A percentile compares a stretch with the other conserved stretches of the same genome.
Conservation (phyloP, 805 yeast species). For the Hanseniaspora hatyaiensis region DNA sequence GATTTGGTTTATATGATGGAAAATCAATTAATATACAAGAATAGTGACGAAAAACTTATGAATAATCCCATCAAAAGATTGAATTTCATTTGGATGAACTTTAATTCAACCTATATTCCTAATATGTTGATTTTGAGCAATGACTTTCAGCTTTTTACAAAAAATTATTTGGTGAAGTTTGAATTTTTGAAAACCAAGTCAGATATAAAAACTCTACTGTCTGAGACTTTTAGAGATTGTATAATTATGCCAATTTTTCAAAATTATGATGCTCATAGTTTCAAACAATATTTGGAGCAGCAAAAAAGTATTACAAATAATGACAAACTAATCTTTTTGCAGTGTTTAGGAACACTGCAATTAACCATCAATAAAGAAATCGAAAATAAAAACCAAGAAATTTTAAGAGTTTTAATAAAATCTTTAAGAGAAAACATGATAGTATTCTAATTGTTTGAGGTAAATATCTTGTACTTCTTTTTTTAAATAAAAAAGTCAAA, state of each 20-base stretch:
- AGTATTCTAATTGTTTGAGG: background rate
- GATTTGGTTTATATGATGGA: constrained; percentile 27
- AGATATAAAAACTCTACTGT: constrained; percentile 33
- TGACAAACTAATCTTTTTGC: constrained; percentile 37
- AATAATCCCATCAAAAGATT: constrained; percentile 30
- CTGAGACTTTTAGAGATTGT: constrained; percentile 41
- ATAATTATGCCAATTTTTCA: constrained; percentile 45
- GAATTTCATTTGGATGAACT: constrained; percentile 44
- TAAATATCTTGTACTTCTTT: background rate
- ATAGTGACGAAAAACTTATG: constrained; percentile 27
- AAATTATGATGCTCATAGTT: constrained; percentile 28
- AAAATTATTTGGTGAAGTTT: constrained; percentile 23
- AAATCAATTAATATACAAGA: constrained; percentile 30
- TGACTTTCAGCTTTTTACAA: constrained; percentile 36
- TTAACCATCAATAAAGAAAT: constrained; percentile 30
- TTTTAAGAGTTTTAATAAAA: constrained; percentile 43
- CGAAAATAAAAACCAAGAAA: constrained; percentile 45
- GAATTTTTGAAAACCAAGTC: constrained; percentile 16
- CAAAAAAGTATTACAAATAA: constrained; percentile 33
- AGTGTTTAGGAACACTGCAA: constrained; percentile 47
- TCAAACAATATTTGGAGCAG: constrained; percentile 27
- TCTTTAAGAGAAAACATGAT: constrained; percentile 30
- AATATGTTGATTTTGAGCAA: constrained; percentile 50
- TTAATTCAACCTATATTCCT: constrained; percentile 44
- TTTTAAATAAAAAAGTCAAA: background rate